Evolutionary conservation across 1,284 basidiomycete species (phyloP).

Genomic region (Tilletia walkeri): DNA sequence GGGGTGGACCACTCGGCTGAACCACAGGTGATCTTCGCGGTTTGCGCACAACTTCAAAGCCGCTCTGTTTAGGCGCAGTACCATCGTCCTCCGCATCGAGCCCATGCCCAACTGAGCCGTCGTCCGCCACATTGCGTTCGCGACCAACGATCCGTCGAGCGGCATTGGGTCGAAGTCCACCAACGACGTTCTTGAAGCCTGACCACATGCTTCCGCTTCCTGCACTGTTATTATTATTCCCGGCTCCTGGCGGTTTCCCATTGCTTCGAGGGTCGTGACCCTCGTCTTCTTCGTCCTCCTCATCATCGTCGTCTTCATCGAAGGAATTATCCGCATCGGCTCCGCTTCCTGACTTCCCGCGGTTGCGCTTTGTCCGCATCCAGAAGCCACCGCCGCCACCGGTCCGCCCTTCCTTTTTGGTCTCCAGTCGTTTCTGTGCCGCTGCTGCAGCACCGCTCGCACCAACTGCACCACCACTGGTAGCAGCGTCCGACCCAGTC

Average conservation of each 20-base stretch:
- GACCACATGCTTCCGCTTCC: not conserved
- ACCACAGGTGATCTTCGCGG: not conserved
- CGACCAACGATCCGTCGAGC: not conserved
- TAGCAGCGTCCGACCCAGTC: not conserved
- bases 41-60: conserved; percentile 7
- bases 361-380: not conserved
- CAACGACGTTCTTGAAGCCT: not conserved
- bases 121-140: not conserved
- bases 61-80: not conserved
- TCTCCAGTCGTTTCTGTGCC: no score
- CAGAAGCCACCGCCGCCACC: conserved; percentile 5
- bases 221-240: not conserved
- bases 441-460: not conserved
- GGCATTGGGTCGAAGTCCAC: not conserved
- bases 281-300: conserved; percentile 17
- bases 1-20: not conserved
- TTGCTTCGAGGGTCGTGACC: not conserved
- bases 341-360: no score
- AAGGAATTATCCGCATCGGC: not conserved
- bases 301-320: conserved; percentile 17
- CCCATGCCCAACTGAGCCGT: not conserved
- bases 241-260: not conserved
- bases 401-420: not conserved
- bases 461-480: not conserved
- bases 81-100: conserved; percentile 1